phyloP scores from a whole-genome alignment of 805 yeast genomes.

The Jamesozyma gamospora region DNA sequence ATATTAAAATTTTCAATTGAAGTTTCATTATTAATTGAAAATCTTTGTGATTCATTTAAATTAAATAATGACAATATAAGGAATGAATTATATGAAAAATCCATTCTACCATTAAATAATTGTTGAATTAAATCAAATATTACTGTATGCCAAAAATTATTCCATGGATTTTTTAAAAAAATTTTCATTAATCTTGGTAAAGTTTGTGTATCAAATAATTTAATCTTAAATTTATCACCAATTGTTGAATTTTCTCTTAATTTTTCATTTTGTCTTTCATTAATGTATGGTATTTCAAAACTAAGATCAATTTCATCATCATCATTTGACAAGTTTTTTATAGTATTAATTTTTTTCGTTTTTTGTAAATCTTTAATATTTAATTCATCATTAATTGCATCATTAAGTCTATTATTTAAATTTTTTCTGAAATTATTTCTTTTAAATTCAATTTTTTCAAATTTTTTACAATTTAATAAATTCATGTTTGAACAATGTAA shows the following conservation, averaged over 20 bases:
- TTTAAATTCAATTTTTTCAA: constrained; percentile 58
- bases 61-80: constrained; percentile 36
- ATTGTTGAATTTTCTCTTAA: constrained; percentile 56
- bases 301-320: constrained; percentile 5
- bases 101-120: constrained; percentile 78
- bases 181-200: constrained; percentile 57
- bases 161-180: constrained; percentile 89
- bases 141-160: constrained; percentile 92
- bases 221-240: constrained; percentile 81
- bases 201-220: constrained; percentile 64
- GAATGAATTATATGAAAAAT: constrained; percentile 75
- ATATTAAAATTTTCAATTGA: constrained; percentile 38
- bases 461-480: constrained; percentile 65
- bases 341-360: constrained; percentile 10
- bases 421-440: constrained; percentile 30
- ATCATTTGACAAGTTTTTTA: no score
- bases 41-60: constrained; percentile 12
- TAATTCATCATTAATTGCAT: constrained; percentile 8
- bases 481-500: constrained; percentile 98
- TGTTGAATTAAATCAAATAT: constrained; percentile 96
- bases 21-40: constrained; percentile 1
- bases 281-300: constrained; percentile 28
- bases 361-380: constrained; percentile 3
- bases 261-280: constrained; percentile 31
- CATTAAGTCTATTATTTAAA: constrained; percentile 5